Percentiles rank a stretch among this genome's conserved stretches.
These are phyloP conservation scores for Quercus tomentella DNA, from an alignment of 331 rosid species.

Conservation along the genomic window DNA sequence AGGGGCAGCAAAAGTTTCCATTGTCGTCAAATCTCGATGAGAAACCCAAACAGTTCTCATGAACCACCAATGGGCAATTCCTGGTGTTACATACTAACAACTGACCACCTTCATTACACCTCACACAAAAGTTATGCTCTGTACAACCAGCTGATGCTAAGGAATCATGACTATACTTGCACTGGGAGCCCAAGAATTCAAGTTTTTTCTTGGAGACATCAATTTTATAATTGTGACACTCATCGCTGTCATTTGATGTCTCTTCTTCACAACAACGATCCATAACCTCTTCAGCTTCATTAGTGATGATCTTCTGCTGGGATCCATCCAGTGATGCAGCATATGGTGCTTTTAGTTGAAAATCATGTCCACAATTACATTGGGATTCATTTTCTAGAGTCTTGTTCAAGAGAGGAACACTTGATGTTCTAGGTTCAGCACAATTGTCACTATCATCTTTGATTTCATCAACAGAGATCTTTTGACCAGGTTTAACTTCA, in stretches of 20 bases:
- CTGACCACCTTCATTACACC: conserved; percentile 52
- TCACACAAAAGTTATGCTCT: conserved; percentile 37
- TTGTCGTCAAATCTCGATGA: conserved; percentile 28
- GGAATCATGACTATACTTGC: conserved; percentile 23
- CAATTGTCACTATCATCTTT: conserved; percentile 14
- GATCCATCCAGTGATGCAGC: conserved; percentile 13
- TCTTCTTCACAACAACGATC: conserved; percentile 28
- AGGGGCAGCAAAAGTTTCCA: conserved; percentile 62
- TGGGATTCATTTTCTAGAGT: conserved; percentile 9
- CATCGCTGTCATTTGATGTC: conserved; percentile 33
- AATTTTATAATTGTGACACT: conserved; percentile 25
- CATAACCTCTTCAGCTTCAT: conserved; percentile 27
- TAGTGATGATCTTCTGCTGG: conserved; percentile 23
- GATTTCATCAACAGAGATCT: conserved; percentile 5
- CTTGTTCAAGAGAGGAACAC: conserved; percentile 1
- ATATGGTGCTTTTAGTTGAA: conserved; percentile 22
- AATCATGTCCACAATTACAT: conserved; percentile 21
- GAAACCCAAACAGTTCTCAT: conserved; percentile 52
- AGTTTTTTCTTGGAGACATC: conserved; percentile 39
- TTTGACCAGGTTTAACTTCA: conserved; percentile 17
- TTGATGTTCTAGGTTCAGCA: conserved; percentile 16
- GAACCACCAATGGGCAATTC: conserved; percentile 55
- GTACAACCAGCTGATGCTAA: conserved; percentile 19
- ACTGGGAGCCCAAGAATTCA: conserved; percentile 39
- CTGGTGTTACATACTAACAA: conserved; percentile 53